These are phyloP conservation scores for Hypoxylon sp. DNA, from an alignment of 2,329 filamentous ascomycete genomes.

Conservation along the genomic window DNA sequence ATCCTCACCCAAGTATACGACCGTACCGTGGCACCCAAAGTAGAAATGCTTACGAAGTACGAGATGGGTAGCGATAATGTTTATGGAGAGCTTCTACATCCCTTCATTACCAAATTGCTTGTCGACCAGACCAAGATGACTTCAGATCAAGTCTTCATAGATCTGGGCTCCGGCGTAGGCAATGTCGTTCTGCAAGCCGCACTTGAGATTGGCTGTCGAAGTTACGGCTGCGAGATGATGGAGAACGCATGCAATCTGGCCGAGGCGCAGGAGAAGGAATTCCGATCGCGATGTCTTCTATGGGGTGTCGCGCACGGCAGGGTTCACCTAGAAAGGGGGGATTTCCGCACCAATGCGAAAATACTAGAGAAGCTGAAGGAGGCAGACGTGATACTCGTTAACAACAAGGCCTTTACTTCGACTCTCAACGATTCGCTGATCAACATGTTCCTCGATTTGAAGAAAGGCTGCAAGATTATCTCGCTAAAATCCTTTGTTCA, in stretches of 20 bases:
- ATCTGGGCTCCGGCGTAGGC: constrained; percentile 94
- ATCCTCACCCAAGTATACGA: constrained; percentile 91
- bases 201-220: constrained; percentile 91
- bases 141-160: constrained; percentile 88
- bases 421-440: constrained; percentile 86
- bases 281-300: constrained; percentile 83
- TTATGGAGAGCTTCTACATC: constrained; percentile 90
- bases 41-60: constrained; percentile 86
- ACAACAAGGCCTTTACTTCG: constrained; percentile 96
- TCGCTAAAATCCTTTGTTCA: constrained; percentile 93
- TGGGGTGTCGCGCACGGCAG: constrained; percentile 88
- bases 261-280: constrained; percentile 83
- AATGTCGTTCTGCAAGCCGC: constrained; percentile 96
- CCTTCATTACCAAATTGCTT: constrained; percentile 86
- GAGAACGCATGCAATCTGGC: constrained; percentile 87
- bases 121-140: constrained; percentile 79
- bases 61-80: constrained; percentile 92
- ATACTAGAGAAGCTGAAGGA: constrained; percentile 80
- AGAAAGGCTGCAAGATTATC: constrained; percentile 88
- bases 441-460: constrained; percentile 92
- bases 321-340: constrained; percentile 83
- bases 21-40: constrained; percentile 89
- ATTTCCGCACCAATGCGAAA: constrained; percentile 80
- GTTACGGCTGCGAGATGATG: constrained; percentile 98
- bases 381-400: constrained; percentile 96